These are phyloP conservation scores for Saccharomycopsis schoenii DNA, from an alignment of 805 yeast genomes.

Conservation along the genomic window DNA sequence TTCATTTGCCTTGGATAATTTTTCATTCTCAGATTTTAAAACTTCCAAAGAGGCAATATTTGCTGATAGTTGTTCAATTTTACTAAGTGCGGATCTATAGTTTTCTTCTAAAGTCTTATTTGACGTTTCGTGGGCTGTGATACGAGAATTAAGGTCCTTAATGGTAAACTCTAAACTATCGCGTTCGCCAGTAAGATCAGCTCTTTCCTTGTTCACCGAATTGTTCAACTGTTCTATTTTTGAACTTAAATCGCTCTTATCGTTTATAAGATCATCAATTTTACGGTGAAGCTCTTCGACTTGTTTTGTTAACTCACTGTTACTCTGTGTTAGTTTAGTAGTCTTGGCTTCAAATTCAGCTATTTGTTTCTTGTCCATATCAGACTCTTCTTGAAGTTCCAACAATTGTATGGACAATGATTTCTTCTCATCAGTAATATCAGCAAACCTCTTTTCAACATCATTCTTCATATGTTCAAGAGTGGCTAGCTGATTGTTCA, in stretches of 20 bases:
- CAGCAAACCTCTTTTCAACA: background rate
- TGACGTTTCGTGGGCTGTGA: background rate
- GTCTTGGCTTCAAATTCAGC: background rate
- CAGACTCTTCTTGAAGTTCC: background rate
- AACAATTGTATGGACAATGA: background rate
- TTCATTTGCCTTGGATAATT: background rate
- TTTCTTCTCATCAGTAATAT: background rate
- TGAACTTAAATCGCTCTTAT: background rate
- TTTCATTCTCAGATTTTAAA: background rate
- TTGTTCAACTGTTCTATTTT: no score
- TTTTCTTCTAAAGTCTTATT: background rate
- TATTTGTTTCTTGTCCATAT: background rate
- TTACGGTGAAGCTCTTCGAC: background rate
- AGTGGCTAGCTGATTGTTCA: constrained; percentile 1
- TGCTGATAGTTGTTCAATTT: background rate
- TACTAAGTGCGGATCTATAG: background rate
- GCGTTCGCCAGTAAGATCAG: background rate
- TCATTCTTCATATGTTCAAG: background rate
- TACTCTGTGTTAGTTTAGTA: background rate
- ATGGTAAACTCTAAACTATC: background rate
- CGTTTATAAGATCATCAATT: background rate
- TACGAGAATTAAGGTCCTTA: background rate
- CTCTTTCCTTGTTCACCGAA: background rate
- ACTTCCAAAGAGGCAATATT: background rate
- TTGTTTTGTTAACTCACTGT: background rate